Evolutionary conservation across 129 eudicot genomes (phyloP), one percentile per base, ranked within the genome.

Genomic region (Centaurea solstitialis): DNA sequence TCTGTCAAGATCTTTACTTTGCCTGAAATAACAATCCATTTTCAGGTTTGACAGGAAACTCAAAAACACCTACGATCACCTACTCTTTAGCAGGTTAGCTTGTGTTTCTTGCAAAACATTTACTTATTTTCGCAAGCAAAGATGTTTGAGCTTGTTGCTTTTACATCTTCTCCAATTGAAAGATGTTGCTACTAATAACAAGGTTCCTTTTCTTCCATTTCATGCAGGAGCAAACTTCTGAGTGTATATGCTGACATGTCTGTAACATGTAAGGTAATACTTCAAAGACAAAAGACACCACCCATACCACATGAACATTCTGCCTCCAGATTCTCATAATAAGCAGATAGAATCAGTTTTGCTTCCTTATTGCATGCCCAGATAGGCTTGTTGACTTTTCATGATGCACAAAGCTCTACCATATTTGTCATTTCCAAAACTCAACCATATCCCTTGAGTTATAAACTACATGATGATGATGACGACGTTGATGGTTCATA

Each of bases 201-300:
- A 45, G 35, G 6, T 33, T 15, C 9, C 11, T 18, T 9, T 35
- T 70, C 23, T 70, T 39, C 2, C 33, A 41, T 30, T 21, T 21
- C 75, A 57, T 93, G 88, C 92, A 94, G 97, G 82, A 94, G 99
- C 71, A 83, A 90, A 65, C 99, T 96, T 81, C 97, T 96, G 68
- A 96, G 99, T 86, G 99, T 96, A 28, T 96, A 96, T 83, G 99
- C 99, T 76, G 99, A 96, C 88, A 96, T 96, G 99, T 96, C 99
- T 17, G 97, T 93, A 40, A 88, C 99, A 66, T 96, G 99, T 76
- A 96, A 96, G 99, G 98, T 94, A 88, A 79, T 75, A 37, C 45
- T 53, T 71, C 21, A 59, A 64, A 24, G 65, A 71, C 61, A 79
- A 47, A 21, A 28, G 69, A 61, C 62, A 79, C 38, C 62, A 79